A percentile compares a stretch with the other conserved stretches of the same genome.
These are phyloP conservation scores for Rhodomyrtus psidioides DNA, from an alignment of 441 rosid species.

Conservation along the genomic window DNA sequence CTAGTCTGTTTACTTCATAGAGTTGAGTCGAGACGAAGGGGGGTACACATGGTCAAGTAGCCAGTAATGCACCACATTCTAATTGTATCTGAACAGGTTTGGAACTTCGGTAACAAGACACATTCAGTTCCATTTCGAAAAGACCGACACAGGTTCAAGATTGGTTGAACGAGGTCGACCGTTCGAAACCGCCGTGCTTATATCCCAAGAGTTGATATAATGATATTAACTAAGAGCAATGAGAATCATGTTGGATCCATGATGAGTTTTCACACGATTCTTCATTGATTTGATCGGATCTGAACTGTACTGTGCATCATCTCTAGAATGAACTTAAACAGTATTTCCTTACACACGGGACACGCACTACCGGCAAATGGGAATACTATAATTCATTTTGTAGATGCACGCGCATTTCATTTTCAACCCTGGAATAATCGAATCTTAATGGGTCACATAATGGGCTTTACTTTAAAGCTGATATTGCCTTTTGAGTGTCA, in stretches of 20 bases:
- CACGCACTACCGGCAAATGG: not conserved
- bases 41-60: not conserved
- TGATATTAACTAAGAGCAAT: not conserved
- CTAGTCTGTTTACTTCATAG: not conserved
- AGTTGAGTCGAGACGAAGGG: fast-evolving
- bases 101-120: not conserved
- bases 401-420: not conserved
- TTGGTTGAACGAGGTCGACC: not conserved
- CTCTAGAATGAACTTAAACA: not conserved
- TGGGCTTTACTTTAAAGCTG: not conserved
- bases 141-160: not conserved
- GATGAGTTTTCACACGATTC: not conserved
- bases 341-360: not conserved
- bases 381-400: not conserved
- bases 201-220: not conserved
- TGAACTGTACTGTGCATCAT: not conserved
- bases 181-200: not conserved
- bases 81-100: not conserved
- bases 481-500: not conserved
- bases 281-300: not conserved
- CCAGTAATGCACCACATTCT: not conserved
- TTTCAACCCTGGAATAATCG: not conserved
- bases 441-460: not conserved
- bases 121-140: not conserved
- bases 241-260: not conserved